These are phyloP conservation scores for Micractinium sp. DNA, from an alignment of 139 green algal species.

Conservation along the genomic window DNA sequence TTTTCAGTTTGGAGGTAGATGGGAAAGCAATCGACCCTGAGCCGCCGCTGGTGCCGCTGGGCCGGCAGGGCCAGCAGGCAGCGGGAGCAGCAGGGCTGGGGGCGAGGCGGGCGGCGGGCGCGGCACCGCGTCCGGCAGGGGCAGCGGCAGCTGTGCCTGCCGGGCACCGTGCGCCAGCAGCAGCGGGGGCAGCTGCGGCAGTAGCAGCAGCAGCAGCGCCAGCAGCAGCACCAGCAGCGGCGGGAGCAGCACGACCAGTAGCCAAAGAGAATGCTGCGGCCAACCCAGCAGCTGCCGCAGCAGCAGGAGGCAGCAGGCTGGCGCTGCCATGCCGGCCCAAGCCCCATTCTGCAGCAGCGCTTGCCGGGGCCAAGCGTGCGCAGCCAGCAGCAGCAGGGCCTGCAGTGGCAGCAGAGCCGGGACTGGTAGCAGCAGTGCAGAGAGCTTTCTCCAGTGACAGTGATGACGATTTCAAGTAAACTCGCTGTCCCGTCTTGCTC, in stretches of 20 bases:
- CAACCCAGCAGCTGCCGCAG: not conserved
- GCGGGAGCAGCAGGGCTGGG: not conserved
- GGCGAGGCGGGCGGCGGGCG: not conserved
- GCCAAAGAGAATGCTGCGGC: conserved; percentile 16
- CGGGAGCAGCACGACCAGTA: not conserved
- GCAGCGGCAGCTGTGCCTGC: not conserved
- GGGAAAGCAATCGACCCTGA: conserved; percentile 55
- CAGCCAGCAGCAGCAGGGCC: not conserved
- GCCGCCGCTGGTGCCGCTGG: conserved; percentile 15
- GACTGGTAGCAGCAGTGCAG: not conserved
- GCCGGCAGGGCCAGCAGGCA: conserved; percentile 1
- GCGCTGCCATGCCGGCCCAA: conserved; percentile 7
- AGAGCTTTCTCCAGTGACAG: not conserved
- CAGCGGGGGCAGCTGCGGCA: not conserved
- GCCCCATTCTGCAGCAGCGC: not conserved
- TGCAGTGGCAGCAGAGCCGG: not conserved
- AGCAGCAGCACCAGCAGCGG: not conserved
- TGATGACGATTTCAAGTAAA: conserved; percentile 13
- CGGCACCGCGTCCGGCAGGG: not conserved
- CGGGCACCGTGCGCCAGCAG: not conserved
- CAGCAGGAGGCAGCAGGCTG: not conserved
- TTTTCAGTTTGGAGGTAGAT: conserved; percentile 82
- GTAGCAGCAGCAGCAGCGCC: not conserved
- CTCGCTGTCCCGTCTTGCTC: not conserved
- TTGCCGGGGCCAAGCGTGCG: not conserved